Evolutionary conservation across 2,329 filamentous ascomycete species (phyloP).

Genomic region (Myriosclerotinia curreyana): DNA sequence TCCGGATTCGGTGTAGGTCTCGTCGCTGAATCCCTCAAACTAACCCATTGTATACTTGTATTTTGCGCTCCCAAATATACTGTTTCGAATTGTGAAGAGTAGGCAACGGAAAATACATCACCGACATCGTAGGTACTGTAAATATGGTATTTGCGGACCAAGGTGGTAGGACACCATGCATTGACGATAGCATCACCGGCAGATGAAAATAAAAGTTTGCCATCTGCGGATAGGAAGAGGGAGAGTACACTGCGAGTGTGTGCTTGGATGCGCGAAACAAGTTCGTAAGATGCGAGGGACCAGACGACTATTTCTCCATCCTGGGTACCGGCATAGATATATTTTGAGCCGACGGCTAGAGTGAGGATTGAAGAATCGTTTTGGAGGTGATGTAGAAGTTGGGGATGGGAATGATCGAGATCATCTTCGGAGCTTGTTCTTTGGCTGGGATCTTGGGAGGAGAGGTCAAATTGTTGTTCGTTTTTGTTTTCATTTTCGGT

Average conservation of each 20-base stretch:
- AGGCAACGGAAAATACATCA: constrained; percentile 93
- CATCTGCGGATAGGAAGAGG: constrained; percentile 73
- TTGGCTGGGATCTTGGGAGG: constrained; percentile 3
- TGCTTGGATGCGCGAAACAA: constrained; percentile 73
- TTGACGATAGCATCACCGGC: constrained; percentile 93
- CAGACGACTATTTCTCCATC: constrained; percentile 91
- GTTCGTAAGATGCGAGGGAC: constrained; percentile 84
- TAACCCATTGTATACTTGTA: constrained; percentile 91
- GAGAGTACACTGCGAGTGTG: constrained; percentile 90
- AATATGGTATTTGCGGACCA: constrained; percentile 79
- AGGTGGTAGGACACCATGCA: constrained; percentile 79
- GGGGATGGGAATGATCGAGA: constrained; percentile 44
- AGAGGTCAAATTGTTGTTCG: constrained; percentile 9
- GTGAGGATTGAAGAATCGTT: constrained; percentile 79
- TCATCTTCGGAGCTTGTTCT: constrained; percentile 26
- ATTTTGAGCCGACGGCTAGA: constrained; percentile 73
- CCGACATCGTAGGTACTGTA: constrained; percentile 93
- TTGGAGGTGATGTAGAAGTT: constrained; percentile 69
- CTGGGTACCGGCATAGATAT: constrained; percentile 89
- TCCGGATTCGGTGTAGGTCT: constrained; percentile 60
- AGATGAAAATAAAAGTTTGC: constrained; percentile 77
- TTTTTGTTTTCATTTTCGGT: constrained; percentile 13
- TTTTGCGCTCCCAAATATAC: constrained; percentile 93
- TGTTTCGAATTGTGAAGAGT: constrained; percentile 74
- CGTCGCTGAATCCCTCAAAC: constrained; percentile 61